Conservation (phyloP, 2,329 filamentous ascomycete species). For the Cephalotrichum gorgonifer region DNA sequence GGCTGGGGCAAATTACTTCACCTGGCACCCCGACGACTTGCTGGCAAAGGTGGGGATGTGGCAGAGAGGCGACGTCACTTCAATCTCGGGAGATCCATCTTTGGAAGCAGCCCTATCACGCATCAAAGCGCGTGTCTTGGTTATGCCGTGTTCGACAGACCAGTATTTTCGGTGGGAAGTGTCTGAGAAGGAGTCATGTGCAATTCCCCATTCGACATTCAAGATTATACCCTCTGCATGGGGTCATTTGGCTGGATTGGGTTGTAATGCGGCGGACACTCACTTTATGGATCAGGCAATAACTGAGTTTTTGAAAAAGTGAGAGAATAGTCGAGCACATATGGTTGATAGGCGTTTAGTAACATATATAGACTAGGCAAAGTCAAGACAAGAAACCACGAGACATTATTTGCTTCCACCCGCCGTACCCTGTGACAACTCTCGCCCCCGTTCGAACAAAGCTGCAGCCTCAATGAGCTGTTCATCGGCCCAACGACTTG, state of each 20-base stretch:
- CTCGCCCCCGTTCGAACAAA: constrained; percentile 13
- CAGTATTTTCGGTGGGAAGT: constrained; percentile 48
- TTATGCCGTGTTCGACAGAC: constrained; percentile 53
- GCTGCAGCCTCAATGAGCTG: constrained; percentile 13
- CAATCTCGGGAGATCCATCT: constrained; percentile 10
- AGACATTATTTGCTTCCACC: not conserved
- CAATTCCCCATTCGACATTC: constrained; percentile 16
- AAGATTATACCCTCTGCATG: constrained; percentile 23
- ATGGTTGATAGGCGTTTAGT: too few species aligned
- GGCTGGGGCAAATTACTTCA: constrained; percentile 19
- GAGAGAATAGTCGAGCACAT: too few species aligned
- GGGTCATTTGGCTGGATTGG: constrained; percentile 24
- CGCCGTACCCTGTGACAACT: not conserved
- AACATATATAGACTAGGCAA: not conserved
- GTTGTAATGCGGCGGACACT: constrained; percentile 16
- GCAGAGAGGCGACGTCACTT: constrained; percentile 27
- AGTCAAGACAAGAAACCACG: not conserved
- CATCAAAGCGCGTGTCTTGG: constrained; percentile 52
- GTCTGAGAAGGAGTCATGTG: constrained; percentile 19
- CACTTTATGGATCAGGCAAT: constrained; percentile 21
- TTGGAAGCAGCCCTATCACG: constrained; percentile 44
- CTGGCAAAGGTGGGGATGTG: constrained; percentile 30
- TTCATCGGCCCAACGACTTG: constrained; percentile 17
- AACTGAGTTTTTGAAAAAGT: constrained; percentile 13
- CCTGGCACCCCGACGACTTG: constrained; percentile 32